phyloP scores from a whole-genome alignment of 2,329 filamentous ascomycete species.

The Fusarium transvaalense region DNA sequence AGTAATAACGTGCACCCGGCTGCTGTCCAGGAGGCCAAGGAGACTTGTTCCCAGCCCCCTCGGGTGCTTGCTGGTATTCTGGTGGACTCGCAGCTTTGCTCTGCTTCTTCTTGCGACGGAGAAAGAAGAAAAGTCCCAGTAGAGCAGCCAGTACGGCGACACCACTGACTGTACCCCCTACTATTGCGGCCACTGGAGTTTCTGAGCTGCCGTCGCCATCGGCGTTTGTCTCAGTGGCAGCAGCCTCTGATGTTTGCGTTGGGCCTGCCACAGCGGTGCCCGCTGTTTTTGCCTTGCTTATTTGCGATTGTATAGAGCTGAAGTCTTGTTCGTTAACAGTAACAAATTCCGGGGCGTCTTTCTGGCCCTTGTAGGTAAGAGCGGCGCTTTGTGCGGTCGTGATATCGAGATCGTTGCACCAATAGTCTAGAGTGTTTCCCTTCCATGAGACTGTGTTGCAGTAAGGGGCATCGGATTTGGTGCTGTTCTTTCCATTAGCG shows the following conservation, averaged over 20 bases:
- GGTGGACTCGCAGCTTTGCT: not conserved
- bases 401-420: conserved; percentile 30
- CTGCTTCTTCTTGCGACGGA: conserved; percentile 20
- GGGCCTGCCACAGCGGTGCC: not conserved
- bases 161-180: conserved; percentile 23
- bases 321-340: conserved; percentile 15
- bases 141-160: conserved; percentile 1
- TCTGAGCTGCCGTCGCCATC: conserved; percentile 1
- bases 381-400: conserved; percentile 23
- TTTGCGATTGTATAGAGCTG: conserved; percentile 6
- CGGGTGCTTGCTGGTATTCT: not conserved
- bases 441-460: conserved; percentile 25
- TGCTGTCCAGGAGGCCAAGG: conserved; percentile 11
- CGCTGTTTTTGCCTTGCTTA: not conserved
- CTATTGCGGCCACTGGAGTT: conserved; percentile 19
- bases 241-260: not conserved
- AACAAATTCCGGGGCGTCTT: not conserved
- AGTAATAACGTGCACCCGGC: not conserved
- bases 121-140: conserved; percentile 8
- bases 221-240: not conserved
- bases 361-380: conserved; percentile 20
- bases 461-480: conserved; percentile 1
- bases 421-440: conserved; percentile 20
- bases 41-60: not conserved
- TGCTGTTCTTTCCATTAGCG: conserved; percentile 10